Base-by-base conservation (phyloP, 164 flowering plant genomes). In the Stephania japonica region DNA sequence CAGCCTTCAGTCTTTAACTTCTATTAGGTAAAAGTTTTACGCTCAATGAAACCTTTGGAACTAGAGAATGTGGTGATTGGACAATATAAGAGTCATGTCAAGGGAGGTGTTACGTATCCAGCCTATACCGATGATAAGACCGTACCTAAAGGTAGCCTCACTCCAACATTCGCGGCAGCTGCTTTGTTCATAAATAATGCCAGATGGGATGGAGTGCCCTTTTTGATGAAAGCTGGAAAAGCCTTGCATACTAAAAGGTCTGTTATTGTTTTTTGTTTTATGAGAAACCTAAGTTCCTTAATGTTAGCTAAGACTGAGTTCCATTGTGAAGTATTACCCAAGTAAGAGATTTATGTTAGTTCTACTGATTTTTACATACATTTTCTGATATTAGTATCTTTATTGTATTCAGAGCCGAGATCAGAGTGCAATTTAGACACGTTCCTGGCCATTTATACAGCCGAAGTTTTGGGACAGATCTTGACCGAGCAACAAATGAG, bases 181-280 rank as follows among this genome's bases (percentile, higher is more conserved):
- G 95, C 97, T 7, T 81, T 93, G 21, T 90, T 88, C 76, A 89
- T 93, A 7, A 79, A 91, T 68, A 93, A 93, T 80, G 93, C 97
- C 21, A 78, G 98, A 73, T 93, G 98, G 98, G 98, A 93, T 80
- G 97, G 98, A 18, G 98, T 93, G 65, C 98, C 98, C 59, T 91
- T 93, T 78, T 77, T 93, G 62, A 93, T 93, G 89, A 91, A 89
- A 81, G 98, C 93, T 18, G 98, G 98, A 66, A 89, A 89, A 80
- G 96, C 92, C 6, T 87, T 92, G 32, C 81, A 85, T 67, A 87
- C 86, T 24, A 85, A 62, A 76, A 62, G 90, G 97, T 87, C 70
- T 7, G 68, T 56, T 5, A 1, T 66, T 9, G 42, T 26, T 26
- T 66, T 10, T 16, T 66, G 32, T 27, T 43, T 43, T 27, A 4